Evolutionary conservation across 345 rosid species (phyloP), one percentile per base, ranked within the genome.

Genomic region (Passiflora organensis): DNA sequence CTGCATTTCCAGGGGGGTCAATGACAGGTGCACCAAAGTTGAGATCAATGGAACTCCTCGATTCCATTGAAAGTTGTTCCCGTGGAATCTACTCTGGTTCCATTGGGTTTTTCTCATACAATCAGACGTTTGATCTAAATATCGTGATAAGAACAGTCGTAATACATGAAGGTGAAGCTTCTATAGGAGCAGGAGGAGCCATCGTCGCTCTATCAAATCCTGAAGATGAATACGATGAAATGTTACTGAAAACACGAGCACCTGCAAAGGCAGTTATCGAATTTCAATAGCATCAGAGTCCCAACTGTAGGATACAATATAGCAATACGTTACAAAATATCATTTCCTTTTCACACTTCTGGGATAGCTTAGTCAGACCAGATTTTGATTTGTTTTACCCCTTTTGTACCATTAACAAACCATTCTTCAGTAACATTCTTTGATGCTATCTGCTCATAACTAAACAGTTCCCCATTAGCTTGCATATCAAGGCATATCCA

Each of bases 21-120:
- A 93, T 93, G 99, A 93, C 95, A 0, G 99, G 99, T 48, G 99
- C 99, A 0, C 99, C 99, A 0, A 93, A 93, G 72, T 71, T 86
- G 69, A 80, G 99, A 69, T 93, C 99, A 1, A 84, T 89, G 59
- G 94, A 89, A 59, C 74, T 93, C 59, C 81, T 93, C 2, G 96
- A 93, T 63, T 82, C 87, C 39, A 61, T 93, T 6, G 96, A 93
- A 57, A 80, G 73, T 57, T 77, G 86, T 72, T 78, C 95, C 18
- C 82, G 99, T 12, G 91, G 95, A 2, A 79, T 93, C 48, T 93
- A 89, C 83, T 93, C 96, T 0, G 96, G 99, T 20, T 89, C 96
- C 38, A 80, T 93, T 9, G 96, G 95, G 38, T 93, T 76, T 74
- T 89, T 89, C 75, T 93, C 95, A 5, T 84, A 82, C 43, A 86